phyloP scores from a whole-genome alignment of 2,329 filamentous ascomycete species.

The Endoconidiophora polonica region DNA sequence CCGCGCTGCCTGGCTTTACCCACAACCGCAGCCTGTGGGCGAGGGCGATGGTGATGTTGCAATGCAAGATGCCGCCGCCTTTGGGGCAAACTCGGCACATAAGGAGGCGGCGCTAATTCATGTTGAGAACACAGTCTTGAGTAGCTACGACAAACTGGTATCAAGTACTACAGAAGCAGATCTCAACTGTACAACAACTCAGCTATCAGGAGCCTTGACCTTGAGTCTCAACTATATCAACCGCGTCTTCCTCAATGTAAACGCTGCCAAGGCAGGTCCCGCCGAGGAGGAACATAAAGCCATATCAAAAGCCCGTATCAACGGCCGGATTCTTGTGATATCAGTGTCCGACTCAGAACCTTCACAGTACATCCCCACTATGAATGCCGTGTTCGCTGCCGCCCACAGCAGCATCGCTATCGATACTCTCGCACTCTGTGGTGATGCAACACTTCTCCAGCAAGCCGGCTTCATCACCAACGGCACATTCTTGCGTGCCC shows the following conservation, averaged over 20 bases:
- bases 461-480: slow-evolving; percentile 57
- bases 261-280: slow-evolving; percentile 22
- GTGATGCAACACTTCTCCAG: slow-evolving; percentile 80
- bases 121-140: slow-evolving; percentile 65
- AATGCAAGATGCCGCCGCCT: slow-evolving; percentile 34
- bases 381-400: slow-evolving; percentile 96
- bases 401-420: slow-evolving; percentile 77
- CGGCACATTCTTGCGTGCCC: slow-evolving; percentile 36
- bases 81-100: slow-evolving; percentile 39
- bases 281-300: slow-evolving; percentile 35
- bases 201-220: slow-evolving; percentile 80
- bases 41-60: slow-evolving; percentile 33
- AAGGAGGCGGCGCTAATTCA: slow-evolving; percentile 87
- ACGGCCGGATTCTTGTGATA: slow-evolving; percentile 63
- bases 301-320: slow-evolving; percentile 18
- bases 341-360: slow-evolving; percentile 76
- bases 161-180: slow-evolving; percentile 46
- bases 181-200: slow-evolving; percentile 61
- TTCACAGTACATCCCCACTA: slow-evolving; percentile 90
- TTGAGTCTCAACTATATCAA: slow-evolving; percentile 83
- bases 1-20: slow-evolving; percentile 80
- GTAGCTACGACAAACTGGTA: slow-evolving; percentile 59
- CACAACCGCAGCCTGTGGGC: slow-evolving; percentile 27
- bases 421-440: slow-evolving; percentile 75
- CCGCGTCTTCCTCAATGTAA: slow-evolving; percentile 53